Base-by-base conservation (phyloP, 371 early-diverging fungal species). In the Rhizopus microsporus region DNA sequence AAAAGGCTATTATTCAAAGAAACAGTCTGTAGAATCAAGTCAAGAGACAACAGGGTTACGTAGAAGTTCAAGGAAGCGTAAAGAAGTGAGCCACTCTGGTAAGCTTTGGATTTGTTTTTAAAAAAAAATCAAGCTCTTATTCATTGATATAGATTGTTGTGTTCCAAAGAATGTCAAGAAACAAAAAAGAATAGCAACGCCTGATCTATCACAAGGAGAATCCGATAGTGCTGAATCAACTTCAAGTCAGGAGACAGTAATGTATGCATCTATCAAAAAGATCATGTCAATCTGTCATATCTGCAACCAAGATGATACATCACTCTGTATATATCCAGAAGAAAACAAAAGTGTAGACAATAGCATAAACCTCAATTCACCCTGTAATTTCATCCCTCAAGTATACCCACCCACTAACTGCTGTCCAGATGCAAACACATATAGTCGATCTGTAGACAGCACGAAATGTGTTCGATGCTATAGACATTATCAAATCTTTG, bases 191-290 rank as follows among this genome's bases (percentile, higher is more conserved):
- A 31, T 15, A 12, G 10, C 16, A 33, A 23, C 33, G 8, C 32
- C 3, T 16, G 43, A 52, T 13, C 38, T 37, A 10, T 37, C 38
- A 37, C 8, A 40, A 10, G n/a, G 16, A 8, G 30, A 32, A 40
- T 35, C 37, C 32, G 55, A 60, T 31, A 44, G 12, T 30, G 31
- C 16, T 1, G 7, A 31, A 6, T 33, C 13, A 33, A 48, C 31
- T 56, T 3, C 31, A 47, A 3, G 6, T 4, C 7, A n/a, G 15
- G 13, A 45, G n/a, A 15, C 3, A 4, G 4, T 4, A 39, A 7
- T 42, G 15, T 2, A 7, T n/a, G 78, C 75, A 60, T 75, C 77
- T 17, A 74, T 15, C 16, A 23, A n/a, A 31, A 37, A 37, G 38
- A 37, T 37, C 38, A 37, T 37, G 38, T 37, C 38, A 37, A 37